Conservation (phyloP, 805 yeast species). For the Yarrowia sp. region DNA sequence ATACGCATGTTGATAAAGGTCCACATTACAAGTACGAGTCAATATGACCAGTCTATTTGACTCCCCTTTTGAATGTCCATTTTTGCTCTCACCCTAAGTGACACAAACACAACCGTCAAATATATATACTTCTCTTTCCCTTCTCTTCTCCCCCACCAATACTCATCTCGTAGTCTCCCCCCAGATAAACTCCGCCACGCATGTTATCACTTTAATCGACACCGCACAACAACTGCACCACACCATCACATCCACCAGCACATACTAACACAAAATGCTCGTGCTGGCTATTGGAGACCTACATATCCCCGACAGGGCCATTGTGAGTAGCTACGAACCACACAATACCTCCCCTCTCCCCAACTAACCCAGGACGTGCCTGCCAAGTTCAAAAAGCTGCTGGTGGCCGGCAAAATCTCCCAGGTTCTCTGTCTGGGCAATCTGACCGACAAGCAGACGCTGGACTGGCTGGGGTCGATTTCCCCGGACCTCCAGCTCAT, state of each 20-base stretch:
- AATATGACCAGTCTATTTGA: too few relatives aligned
- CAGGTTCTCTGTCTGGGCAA: constrained; percentile 87
- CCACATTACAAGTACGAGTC: too few relatives aligned
- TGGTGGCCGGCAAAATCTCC: constrained; percentile 80
- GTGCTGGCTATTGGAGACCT: constrained; percentile 84
- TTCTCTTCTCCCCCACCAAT: not conserved
- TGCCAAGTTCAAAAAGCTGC: constrained; percentile 61
- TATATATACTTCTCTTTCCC: not conserved
- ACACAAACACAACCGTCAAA: not conserved
- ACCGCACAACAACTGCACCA: not conserved
- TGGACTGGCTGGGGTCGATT: constrained; percentile 59
- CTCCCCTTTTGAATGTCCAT: too few relatives aligned
- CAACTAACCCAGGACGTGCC: constrained; percentile 27
- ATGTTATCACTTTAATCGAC: constrained; percentile 18
- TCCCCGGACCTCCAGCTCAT: constrained; percentile 50
- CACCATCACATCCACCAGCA: not conserved
- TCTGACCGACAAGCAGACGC: constrained; percentile 59
- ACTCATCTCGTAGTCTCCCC: too few relatives aligned
- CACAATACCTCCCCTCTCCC: not conserved
- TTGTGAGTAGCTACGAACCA: too few relatives aligned
- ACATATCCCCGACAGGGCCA: constrained; percentile 82
- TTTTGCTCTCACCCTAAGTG: too few relatives aligned
- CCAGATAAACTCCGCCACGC: constrained; percentile 25
- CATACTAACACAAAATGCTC: constrained; percentile 48
- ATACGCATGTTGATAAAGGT: not conserved